Evolutionary conservation across 1,284 basidiomycete genomes (phyloP).

Genomic region (Ustanciosporium gigantosporum): DNA sequence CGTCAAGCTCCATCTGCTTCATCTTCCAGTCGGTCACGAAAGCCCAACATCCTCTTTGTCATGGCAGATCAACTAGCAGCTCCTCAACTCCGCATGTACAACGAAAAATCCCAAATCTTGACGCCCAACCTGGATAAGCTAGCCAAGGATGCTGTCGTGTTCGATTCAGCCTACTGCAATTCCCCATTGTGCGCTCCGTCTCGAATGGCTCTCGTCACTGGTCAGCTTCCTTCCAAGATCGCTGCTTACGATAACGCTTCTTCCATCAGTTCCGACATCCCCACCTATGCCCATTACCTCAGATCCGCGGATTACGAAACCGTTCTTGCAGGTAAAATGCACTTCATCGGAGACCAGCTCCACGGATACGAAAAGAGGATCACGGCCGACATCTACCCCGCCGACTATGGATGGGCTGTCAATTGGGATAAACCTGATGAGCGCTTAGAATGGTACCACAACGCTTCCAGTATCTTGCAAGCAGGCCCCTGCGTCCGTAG

Average conservation of each 20-base stretch:
- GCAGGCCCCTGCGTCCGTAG: constrained; percentile 27
- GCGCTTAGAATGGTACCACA: constrained; percentile 30
- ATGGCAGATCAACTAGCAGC: constrained; percentile 33
- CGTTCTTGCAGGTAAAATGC: constrained; percentile 30
- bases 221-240: constrained; percentile 28
- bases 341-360: constrained; percentile 29
- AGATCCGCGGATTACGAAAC: constrained; percentile 26
- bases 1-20: too few species aligned
- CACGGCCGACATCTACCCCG: constrained; percentile 34
- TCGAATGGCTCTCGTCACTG: constrained; percentile 31
- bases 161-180: constrained; percentile 36
- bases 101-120: constrained; percentile 22
- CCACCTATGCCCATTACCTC: constrained; percentile 28
- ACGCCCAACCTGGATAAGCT: constrained; percentile 26
- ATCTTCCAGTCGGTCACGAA: not conserved
- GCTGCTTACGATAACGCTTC: constrained; percentile 24
- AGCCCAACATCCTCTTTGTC: constrained; percentile 25
- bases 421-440: constrained; percentile 29
- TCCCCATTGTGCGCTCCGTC: constrained; percentile 29
- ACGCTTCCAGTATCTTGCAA: constrained; percentile 28
- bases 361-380: constrained; percentile 31
- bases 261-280: constrained; percentile 27
- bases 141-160: constrained; percentile 16
- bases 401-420: constrained; percentile 31
- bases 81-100: constrained; percentile 32